Evolutionary conservation across 2,329 filamentous ascomycete genomes (phyloP).

Genomic region (Pezicula radicicola): DNA sequence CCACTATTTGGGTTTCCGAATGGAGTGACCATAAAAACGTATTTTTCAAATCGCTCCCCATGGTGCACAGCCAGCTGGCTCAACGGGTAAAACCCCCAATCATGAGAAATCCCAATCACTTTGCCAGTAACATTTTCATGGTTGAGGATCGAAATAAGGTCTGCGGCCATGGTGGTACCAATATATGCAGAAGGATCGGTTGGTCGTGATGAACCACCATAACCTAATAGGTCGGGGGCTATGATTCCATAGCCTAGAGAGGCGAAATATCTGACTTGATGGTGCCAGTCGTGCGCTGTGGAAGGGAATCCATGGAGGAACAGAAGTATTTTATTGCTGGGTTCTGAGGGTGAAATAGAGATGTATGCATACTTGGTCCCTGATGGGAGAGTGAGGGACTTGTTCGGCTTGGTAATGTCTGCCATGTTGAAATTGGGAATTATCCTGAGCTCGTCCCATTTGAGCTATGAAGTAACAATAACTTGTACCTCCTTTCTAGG

Average conservation of each 20-base stretch:
- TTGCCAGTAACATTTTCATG: conserved; percentile 11
- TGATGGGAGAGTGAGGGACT: conserved; percentile 4
- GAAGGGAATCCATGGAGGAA: conserved; percentile 48
- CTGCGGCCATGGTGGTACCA: conserved; percentile 27
- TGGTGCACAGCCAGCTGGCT: conserved; percentile 10
- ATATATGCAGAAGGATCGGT: conserved; percentile 23
- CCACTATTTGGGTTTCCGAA: conserved; percentile 7
- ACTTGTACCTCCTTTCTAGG: too few relatives aligned
- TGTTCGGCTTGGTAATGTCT: conserved; percentile 6
- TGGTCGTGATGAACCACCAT: conserved; percentile 31
- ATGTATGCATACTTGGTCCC: conserved; percentile 25
- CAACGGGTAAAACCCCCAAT: conserved; percentile 19
- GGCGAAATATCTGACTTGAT: conserved; percentile 16
- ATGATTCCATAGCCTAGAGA: conserved; percentile 37
- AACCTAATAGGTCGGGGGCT: conserved; percentile 37
- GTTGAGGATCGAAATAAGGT: conserved; percentile 32
- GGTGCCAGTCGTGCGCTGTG: conserved; percentile 37
- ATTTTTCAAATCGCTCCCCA: conserved; percentile 9
- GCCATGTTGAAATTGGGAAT: neutral
- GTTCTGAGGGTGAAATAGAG: conserved; percentile 10
- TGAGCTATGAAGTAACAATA: too few relatives aligned
- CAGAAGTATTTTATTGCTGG: conserved; percentile 28
- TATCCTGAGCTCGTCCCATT: too few relatives aligned
- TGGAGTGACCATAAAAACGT: conserved; percentile 14
- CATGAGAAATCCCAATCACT: conserved; percentile 18